Evolutionary conservation across 116 monocot genomes (phyloP), one percentile per base, ranked within the genome.

Genomic region (Papilionanthe hybrid): DNA sequence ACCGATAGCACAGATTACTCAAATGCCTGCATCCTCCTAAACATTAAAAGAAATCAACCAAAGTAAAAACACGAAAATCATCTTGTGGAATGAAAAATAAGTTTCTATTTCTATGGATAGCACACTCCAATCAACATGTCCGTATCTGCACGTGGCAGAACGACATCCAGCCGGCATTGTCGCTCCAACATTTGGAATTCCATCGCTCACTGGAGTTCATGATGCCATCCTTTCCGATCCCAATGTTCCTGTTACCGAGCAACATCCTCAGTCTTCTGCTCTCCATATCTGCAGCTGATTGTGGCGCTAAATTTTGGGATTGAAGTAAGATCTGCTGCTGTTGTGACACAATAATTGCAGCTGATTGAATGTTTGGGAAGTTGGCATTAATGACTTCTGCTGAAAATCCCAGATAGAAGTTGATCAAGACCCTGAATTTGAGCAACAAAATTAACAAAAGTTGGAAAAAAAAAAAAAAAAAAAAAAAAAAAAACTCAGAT

Each of bases 341-440:
- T 0, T 32, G 32, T 32, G 91, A 76, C 83, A 88, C 37, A 94
- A 72, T 73, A 89, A 86, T 74, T 92, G 98, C 58, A 94, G 85
- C 72, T 98, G 98, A 82, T 92, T 88, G 71, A 93, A 89, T 78
- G 84, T 55, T 77, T 91, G 94, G n/a, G 91, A 87, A n/a, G 93
- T 91, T 65, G 91, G 98, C 88, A 98, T 86, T 80, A 94, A 90
- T 43, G 94, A 83, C 82, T 94, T 98, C 56, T 91, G 94, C 75
- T 91, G 94, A 28, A 94, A 75, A 97, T 82, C 77, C 96, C 96
- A 53, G 94, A 87, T 7, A 93, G 89, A 42, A 98, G 84, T 75
- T 98, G 97, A 0, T 98, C 97, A 76, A 98, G 80, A 17, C 92
- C 97, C 94, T 98, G 71, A 22, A 55, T 68, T 72, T 44, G 22